A percentile compares a stretch with the other conserved stretches of the same genome.
phyloP scores from a whole-genome alignment of 2,329 filamentous ascomycete genomes.

The Metarhizium anisopliae region DNA sequence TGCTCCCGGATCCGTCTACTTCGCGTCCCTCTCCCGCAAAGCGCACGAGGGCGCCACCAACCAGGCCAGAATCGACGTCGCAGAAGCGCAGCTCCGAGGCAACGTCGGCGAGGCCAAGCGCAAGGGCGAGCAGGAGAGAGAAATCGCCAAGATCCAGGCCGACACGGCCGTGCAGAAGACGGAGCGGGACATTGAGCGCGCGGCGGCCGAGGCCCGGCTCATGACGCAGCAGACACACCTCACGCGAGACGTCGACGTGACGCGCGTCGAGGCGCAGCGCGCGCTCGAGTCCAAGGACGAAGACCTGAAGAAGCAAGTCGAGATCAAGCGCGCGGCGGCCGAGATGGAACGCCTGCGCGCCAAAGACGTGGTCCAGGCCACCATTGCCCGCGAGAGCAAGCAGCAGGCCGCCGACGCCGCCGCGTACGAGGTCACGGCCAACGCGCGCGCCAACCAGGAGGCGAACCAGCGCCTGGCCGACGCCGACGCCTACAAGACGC shows the following conservation, averaged over 20 bases:
- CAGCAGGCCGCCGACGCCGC: constrained; percentile 59
- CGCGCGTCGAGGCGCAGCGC: constrained; percentile 64
- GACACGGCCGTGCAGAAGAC: constrained; percentile 80
- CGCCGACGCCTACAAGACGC: constrained; percentile 40
- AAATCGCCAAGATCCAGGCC: constrained; percentile 81
- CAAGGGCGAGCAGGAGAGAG: constrained; percentile 71
- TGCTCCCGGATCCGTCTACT: constrained; percentile 73
- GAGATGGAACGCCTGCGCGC: constrained; percentile 75
- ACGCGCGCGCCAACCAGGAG: constrained; percentile 48
- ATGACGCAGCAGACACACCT: constrained; percentile 65
- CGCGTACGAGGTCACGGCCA: constrained; percentile 56
- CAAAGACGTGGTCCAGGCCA: constrained; percentile 68
- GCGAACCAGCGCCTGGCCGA: constrained; percentile 44
- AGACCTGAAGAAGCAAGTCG: constrained; percentile 69
- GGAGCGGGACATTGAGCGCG: constrained; percentile 73
- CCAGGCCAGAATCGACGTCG: constrained; percentile 62
- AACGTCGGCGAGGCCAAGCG: constrained; percentile 72
- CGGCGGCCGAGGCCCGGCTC: constrained; percentile 67
- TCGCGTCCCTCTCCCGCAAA: constrained; percentile 71
- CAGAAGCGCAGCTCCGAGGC: constrained; percentile 54
- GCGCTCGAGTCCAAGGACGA: constrained; percentile 69
- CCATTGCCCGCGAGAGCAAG: constrained; percentile 56
- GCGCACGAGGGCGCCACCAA: constrained; percentile 80
- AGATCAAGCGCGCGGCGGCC: constrained; percentile 67
- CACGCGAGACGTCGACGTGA: constrained; percentile 64